Evolutionary conservation across 2,329 filamentous ascomycete species (phyloP).

Genomic region (Calonectria leucothoes): DNA sequence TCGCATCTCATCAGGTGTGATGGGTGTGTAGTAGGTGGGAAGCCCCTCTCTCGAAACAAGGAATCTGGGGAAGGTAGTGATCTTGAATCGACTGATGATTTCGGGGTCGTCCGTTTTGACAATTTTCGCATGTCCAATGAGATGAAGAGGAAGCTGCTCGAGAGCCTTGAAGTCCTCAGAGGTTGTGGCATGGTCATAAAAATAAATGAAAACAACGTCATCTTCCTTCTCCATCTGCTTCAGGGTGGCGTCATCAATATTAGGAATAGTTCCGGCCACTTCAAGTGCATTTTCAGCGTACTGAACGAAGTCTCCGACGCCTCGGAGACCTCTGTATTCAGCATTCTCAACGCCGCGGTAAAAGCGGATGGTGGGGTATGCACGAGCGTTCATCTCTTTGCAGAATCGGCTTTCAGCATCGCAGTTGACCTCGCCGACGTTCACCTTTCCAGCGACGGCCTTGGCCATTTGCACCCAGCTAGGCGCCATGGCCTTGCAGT

Average conservation of each 20-base stretch:
- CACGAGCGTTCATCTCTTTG: slow-evolving; percentile 84
- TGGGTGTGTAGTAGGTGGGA: slow-evolving; percentile 87
- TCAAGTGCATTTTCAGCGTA: slow-evolving; percentile 91
- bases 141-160: slow-evolving; percentile 84
- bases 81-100: slow-evolving; percentile 87
- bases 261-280: slow-evolving; percentile 78
- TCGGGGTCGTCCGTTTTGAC: slow-evolving; percentile 88
- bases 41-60: slow-evolving; percentile 90
- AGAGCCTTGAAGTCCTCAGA: slow-evolving; percentile 91
- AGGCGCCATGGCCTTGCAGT: slow-evolving; percentile 93
- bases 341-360: slow-evolving; percentile 92
- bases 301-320: slow-evolving; percentile 87
- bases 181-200: slow-evolving; percentile 96
- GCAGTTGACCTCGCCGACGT: slow-evolving; percentile 96
- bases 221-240: slow-evolving; percentile 90
- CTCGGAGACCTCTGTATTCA: slow-evolving; percentile 92
- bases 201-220: slow-evolving; percentile 96
- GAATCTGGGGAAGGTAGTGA: slow-evolving; percentile 95
- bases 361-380: slow-evolving; percentile 91
- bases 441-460: slow-evolving; percentile 89
- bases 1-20: slow-evolving; percentile 92
- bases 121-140: slow-evolving; percentile 91
- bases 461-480: slow-evolving; percentile 91
- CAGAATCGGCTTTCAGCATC: slow-evolving; percentile 88
- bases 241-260: slow-evolving; percentile 82